Base-by-base conservation (phyloP, 2,329 filamentous ascomycete species). In the Monosporascus cannonballus region DNA sequence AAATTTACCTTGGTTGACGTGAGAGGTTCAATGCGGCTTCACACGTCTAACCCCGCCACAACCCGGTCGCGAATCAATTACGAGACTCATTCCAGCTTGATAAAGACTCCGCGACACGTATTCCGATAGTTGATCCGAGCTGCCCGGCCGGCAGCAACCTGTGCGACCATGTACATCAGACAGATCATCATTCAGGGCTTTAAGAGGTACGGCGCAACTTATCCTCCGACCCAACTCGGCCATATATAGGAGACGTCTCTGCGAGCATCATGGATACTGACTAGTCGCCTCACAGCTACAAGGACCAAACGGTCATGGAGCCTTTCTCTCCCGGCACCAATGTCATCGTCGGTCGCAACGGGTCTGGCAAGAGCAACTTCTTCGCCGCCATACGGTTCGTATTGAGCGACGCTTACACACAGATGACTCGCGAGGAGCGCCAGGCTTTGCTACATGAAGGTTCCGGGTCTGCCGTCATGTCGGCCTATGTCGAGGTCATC, bases 101-200 rank as follows among this genome's bases (percentile, higher is more conserved):
- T 41, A 55, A 52, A 20, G 45, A 47, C 49, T 55, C 24, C 50
- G 63, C 63, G 64, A 65, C 62, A 55, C 54, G 42, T 45, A 55
- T 54, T 58, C 51, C 58, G 59, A 56, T 49, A 58, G 49, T 55
- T 47, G 53, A 45, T 55, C 60, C 64, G 64, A 59, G 65, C 66
- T 68, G 66, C 66, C 65, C 64, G 62, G 56, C 53, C 56, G 66
- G 66, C 66, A 66, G 66, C 65, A 60, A 58, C 59, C 55, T 57
- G 57, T 56, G 63, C 66, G 71, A 78, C 64, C 68, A 96, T 96
- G 92, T 94, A 95, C 78, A 96, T 99, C 81, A 99, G 99, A 74
- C 94, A 99, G 77, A 96, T 97, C 72, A 97, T 96, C 72, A 97
- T 99, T 69, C 94, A 99, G 73, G 94, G 94, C 84, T 99, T 99